These are phyloP conservation scores for Chaetomidium leptoderma DNA, from an alignment of 495 filamentous ascomycete species.

Conservation along the genomic window DNA sequence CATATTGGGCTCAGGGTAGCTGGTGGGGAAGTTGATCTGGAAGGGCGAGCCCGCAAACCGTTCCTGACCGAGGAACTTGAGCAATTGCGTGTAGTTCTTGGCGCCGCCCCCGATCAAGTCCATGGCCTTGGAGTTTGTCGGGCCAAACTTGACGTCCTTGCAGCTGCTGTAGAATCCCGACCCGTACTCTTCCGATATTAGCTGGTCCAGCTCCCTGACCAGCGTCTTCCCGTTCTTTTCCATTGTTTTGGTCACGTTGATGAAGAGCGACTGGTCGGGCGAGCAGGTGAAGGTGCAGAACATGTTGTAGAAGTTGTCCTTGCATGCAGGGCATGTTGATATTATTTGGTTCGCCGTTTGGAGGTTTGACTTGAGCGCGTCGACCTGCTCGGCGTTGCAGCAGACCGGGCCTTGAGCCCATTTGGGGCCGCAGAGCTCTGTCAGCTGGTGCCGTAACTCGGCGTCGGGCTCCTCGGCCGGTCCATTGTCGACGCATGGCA, in stretches of 20 bases:
- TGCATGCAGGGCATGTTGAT: constrained; percentile 88
- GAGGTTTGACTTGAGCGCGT: constrained; percentile 71
- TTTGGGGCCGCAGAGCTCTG: constrained; percentile 78
- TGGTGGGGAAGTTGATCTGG: constrained; percentile 85
- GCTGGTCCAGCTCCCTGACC: constrained; percentile 83
- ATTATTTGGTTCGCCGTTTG: constrained; percentile 85
- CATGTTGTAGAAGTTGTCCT: constrained; percentile 93
- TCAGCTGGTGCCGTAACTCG: constrained; percentile 65
- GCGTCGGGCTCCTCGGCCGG: constrained; percentile 68
- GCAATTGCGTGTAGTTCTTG: constrained; percentile 77
- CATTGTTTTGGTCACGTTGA: constrained; percentile 81
- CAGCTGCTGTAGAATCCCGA: constrained; percentile 92
- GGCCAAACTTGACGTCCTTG: constrained; percentile 96
- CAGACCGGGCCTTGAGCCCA: constrained; percentile 82
- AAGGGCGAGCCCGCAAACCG: constrained; percentile 87
- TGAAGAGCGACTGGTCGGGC: constrained; percentile 88
- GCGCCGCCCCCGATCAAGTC: constrained; percentile 93
- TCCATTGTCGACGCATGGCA: constrained; percentile 93
- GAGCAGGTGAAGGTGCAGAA: constrained; percentile 98
- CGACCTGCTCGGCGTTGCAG: constrained; percentile 79
- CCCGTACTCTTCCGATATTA: constrained; percentile 84
- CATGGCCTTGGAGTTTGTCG: constrained; percentile 87
- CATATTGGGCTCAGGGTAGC: constrained; percentile 62
- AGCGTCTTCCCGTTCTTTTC: constrained; percentile 62
- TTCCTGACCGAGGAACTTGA: constrained; percentile 90